A percentile compares a stretch with the other conserved stretches of the same genome.
These are phyloP conservation scores for Fusarium mexicanum DNA, from an alignment of 2,329 filamentous ascomycete genomes.

Conservation along the genomic window DNA sequence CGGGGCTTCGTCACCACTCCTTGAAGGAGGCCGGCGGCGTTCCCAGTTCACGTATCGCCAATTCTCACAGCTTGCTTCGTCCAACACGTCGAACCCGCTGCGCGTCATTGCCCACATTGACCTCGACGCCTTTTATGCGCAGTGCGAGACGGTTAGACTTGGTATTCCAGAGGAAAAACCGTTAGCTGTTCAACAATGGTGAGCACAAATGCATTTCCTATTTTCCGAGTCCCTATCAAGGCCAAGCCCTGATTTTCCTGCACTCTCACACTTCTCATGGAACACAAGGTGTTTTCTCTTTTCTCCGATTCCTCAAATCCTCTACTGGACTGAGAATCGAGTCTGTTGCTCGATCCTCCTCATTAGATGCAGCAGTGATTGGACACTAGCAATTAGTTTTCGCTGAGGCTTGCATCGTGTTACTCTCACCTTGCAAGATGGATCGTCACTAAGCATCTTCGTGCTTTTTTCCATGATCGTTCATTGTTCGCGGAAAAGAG, in stretches of 20 bases:
- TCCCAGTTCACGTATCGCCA: conserved; percentile 90
- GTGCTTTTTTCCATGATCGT: neutral
- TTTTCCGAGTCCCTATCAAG: neutral
- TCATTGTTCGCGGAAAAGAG: neutral
- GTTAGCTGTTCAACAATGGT: conserved; percentile 94
- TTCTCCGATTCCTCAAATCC: neutral
- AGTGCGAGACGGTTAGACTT: conserved; percentile 93
- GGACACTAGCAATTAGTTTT: neutral
- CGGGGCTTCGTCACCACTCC: conserved; percentile 43
- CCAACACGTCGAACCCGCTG: conserved; percentile 77
- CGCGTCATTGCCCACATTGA: conserved; percentile 92
- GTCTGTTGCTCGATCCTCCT: neutral
- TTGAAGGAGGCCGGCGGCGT: conserved; percentile 44
- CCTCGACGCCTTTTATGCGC: conserved; percentile 96
- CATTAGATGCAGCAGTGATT: neutral
- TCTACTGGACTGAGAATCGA: conserved; percentile 1
- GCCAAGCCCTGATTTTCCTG: neutral
- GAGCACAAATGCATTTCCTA: conserved; percentile 34
- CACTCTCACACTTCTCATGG: neutral
- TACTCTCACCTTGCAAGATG: conserved; percentile 2
- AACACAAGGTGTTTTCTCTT: neutral
- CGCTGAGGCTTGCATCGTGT: conserved; percentile 14
- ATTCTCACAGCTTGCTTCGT: conserved; percentile 77
- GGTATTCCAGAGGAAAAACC: conserved; percentile 78
- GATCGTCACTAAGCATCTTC: neutral